These are phyloP conservation scores for Coemansia sp. DNA, from an alignment of 192 early-diverging fungal species.

Conservation along the genomic window DNA sequence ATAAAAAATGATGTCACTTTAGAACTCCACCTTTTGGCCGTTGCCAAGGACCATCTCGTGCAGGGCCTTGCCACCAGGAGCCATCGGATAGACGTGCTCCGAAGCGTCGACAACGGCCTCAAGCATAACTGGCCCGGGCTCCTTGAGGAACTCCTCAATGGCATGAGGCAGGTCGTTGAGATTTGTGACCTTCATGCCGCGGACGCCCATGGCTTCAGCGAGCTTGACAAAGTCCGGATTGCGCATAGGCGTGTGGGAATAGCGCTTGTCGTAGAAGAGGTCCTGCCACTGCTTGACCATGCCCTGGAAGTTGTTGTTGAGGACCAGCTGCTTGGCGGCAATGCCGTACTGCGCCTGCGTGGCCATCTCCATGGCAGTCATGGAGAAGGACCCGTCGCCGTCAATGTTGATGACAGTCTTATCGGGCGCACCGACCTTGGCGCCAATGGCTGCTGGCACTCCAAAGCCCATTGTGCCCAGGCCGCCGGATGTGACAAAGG, in stretches of 20 bases:
- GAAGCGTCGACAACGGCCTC: constrained; percentile 89
- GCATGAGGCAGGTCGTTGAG: constrained; percentile 81
- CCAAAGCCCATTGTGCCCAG: constrained; percentile 99
- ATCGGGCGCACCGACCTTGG: constrained; percentile 92
- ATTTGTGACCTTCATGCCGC: constrained; percentile 82
- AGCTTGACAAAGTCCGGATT: constrained; percentile 99
- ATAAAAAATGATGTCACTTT: not conserved
- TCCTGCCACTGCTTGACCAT: constrained; percentile 97
- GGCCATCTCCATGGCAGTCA: constrained; percentile 98
- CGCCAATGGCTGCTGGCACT: constrained; percentile 94
- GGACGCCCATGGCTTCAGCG: constrained; percentile 91
- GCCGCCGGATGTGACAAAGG: constrained; percentile 93
- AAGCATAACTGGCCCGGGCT: constrained; percentile 83
- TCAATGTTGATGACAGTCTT: constrained; percentile 98
- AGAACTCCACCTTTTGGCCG: constrained; percentile 51
- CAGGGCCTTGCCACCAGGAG: constrained; percentile 89
- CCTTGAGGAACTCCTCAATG: constrained; percentile 90
- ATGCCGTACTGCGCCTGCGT: constrained; percentile 98
- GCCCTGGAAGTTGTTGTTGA: constrained; percentile 99
- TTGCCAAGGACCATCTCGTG: constrained; percentile 79
- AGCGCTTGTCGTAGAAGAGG: constrained; percentile 97
- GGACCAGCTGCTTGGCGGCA: constrained; percentile 92
- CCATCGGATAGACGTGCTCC: constrained; percentile 98
- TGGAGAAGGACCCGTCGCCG: constrained; percentile 97
- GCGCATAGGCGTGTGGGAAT: constrained; percentile 91